A percentile compares a stretch with the other conserved stretches of the same genome.
These are phyloP conservation scores for Sporisorium iseilematis-ciliati DNA, from an alignment of 1,284 basidiomycete genomes.

Conservation along the genomic window DNA sequence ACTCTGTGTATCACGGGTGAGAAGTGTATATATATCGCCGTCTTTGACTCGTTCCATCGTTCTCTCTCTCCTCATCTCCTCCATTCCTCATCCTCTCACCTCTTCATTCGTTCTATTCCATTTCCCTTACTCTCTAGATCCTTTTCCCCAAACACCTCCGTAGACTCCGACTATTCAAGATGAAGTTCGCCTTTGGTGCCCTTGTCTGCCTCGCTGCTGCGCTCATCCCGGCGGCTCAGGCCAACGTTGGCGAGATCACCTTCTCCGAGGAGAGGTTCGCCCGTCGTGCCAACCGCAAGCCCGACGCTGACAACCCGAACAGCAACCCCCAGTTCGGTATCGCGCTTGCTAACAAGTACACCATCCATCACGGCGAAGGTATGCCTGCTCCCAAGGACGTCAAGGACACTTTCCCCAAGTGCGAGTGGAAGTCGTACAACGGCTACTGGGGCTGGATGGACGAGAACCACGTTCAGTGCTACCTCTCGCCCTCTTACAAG, in stretches of 20 bases:
- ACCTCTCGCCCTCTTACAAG: conserved; percentile 34
- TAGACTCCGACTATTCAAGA: conserved; percentile 11
- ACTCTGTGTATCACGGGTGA: background rate
- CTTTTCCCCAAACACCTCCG: background rate
- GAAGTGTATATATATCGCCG: background rate
- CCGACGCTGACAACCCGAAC: no score
- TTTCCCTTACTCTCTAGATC: background rate
- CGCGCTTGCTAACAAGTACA: conserved; percentile 20
- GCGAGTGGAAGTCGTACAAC: conserved; percentile 28
- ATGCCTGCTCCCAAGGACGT: conserved; percentile 30
- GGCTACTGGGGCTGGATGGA: conserved; percentile 20
- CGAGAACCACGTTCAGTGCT: conserved; percentile 39
- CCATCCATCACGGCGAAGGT: conserved; percentile 5
- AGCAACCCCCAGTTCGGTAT: conserved; percentile 26
- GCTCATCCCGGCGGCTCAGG: conserved; percentile 32
- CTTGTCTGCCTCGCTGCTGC: conserved; percentile 34
- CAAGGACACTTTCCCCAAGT: conserved; percentile 11
- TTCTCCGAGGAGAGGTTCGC: conserved; percentile 22
- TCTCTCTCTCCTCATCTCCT: conserved; percentile 4
- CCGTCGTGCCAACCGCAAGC: conserved; percentile 23
- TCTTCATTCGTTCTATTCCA: background rate
- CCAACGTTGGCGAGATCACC: conserved; percentile 16
- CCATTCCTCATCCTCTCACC: background rate
- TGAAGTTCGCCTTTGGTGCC: conserved; percentile 38
- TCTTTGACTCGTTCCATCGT: background rate